phyloP scores from a whole-genome alignment of 768 basidiomycete species.

The Auricularia sp. region DNA sequence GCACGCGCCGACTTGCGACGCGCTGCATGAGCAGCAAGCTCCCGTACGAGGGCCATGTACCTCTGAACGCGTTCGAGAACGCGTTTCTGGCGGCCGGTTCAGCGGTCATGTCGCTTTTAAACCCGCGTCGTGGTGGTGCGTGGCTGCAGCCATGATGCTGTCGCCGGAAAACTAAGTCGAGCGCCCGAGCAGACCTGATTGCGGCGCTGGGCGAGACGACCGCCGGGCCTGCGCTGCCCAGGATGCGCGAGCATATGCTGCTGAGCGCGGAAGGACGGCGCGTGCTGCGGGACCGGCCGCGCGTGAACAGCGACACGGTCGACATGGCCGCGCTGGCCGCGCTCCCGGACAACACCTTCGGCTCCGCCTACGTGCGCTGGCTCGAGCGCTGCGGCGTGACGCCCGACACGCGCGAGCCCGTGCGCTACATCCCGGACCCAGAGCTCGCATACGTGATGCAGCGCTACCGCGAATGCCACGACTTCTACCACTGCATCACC shows the following conservation, averaged over 20 bases:
- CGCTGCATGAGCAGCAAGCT: slow-evolving; percentile 18
- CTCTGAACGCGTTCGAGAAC: slow-evolving; percentile 73
- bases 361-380: slow-evolving; percentile 82
- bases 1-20: neutral
- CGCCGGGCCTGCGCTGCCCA: slow-evolving; percentile 65
- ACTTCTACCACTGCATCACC: slow-evolving; percentile 90
- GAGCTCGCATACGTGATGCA: slow-evolving; percentile 98
- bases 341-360: slow-evolving; percentile 74
- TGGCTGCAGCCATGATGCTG: neutral
- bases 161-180: neutral
- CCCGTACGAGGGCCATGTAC: slow-evolving; percentile 71
- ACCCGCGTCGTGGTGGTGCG: slow-evolving; percentile 76
- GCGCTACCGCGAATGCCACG: slow-evolving; percentile 95
- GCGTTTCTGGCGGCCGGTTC: slow-evolving; percentile 79
- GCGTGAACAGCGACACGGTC: slow-evolving; percentile 66
- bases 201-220: slow-evolving; percentile 92
- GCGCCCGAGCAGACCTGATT: slow-evolving; percentile 64
- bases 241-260: slow-evolving; percentile 68
- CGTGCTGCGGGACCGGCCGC: slow-evolving; percentile 75
- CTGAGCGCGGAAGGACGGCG: slow-evolving; percentile 70
- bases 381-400: slow-evolving; percentile 78
- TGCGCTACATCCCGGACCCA: slow-evolving; percentile 84
- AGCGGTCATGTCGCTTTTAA: slow-evolving; percentile 66
- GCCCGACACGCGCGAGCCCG: slow-evolving; percentile 88
- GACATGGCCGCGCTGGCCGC: slow-evolving; percentile 56